Evolutionary conservation across 2,329 filamentous ascomycete genomes (phyloP).

Genomic region (Beauveria varroae): DNA sequence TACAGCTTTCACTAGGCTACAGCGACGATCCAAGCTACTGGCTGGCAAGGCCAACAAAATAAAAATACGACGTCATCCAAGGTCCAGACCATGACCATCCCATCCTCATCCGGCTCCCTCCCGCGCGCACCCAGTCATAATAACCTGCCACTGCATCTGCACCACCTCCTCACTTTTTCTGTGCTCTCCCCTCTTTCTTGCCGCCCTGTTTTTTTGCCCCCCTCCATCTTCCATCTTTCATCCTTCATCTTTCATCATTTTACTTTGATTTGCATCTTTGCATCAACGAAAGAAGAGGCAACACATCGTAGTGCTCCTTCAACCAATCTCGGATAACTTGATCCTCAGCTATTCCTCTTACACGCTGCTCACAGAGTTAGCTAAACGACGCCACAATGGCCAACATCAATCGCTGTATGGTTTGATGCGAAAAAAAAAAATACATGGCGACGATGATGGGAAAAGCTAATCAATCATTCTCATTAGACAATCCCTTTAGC

Average conservation of each 20-base stretch:
- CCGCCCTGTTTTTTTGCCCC: background rate
- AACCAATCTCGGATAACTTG: background rate
- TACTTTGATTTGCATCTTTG: background rate
- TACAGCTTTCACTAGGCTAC: background rate
- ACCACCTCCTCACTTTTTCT: background rate
- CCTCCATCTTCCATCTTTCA: background rate
- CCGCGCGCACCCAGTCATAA: background rate
- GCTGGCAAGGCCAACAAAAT: background rate
- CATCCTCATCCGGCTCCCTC: slow-evolving; percentile 9
- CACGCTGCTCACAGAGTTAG: background rate
- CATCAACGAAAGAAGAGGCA: background rate
- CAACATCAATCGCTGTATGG: slow-evolving; percentile 23
- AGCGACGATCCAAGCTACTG: background rate
- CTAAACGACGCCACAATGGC: slow-evolving; percentile 18
- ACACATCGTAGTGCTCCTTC: background rate
- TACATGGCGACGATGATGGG: background rate
- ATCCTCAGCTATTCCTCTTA: background rate
- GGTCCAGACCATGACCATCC: background rate
- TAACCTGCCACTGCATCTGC: background rate
- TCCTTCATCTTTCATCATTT: background rate
- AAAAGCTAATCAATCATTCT: background rate
- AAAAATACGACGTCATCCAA: background rate
- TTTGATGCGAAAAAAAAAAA: background rate
- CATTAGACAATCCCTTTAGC: slow-evolving; percentile 66
- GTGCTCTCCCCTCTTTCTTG: background rate